Conservation (phyloP, 2,329 filamentous ascomycete species). For the Scedosporium dehoogii region DNA sequence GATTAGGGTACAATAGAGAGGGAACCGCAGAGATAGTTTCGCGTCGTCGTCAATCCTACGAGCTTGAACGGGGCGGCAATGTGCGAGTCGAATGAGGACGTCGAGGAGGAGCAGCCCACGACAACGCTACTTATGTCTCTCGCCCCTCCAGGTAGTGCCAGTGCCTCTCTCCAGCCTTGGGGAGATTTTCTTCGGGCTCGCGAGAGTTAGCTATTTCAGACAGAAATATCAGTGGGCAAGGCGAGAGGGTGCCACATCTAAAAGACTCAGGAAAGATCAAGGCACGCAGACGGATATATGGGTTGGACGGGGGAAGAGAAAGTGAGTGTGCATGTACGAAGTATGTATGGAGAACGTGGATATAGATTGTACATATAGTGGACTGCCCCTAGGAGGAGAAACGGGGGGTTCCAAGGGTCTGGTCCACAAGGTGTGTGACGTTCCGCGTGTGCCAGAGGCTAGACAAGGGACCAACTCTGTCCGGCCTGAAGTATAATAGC, state of each 20-base stretch:
- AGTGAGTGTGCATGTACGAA: background rate
- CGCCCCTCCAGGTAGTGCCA: background rate
- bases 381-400: background rate
- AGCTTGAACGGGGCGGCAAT: background rate
- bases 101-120: background rate
- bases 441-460: conserved; percentile 1
- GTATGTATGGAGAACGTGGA: conserved; percentile 4
- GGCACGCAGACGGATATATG: conserved; percentile 2
- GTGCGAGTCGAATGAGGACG: background rate
- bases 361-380: conserved; percentile 3
- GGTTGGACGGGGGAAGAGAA: background rate
- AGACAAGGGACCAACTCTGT: background rate
- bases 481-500: background rate
- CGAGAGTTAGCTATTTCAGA: background rate
- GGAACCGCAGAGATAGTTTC: background rate
- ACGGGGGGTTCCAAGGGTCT: conserved; percentile 1
- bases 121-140: background rate
- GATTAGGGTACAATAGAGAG: background rate
- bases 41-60: background rate
- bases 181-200: background rate
- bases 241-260: background rate
- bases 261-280: background rate
- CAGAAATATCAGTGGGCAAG: background rate
- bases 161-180: background rate
- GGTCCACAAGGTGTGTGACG: conserved; percentile 6